These are phyloP conservation scores for Candida pini DNA, from an alignment of 805 yeast species.

Conservation along the genomic window DNA sequence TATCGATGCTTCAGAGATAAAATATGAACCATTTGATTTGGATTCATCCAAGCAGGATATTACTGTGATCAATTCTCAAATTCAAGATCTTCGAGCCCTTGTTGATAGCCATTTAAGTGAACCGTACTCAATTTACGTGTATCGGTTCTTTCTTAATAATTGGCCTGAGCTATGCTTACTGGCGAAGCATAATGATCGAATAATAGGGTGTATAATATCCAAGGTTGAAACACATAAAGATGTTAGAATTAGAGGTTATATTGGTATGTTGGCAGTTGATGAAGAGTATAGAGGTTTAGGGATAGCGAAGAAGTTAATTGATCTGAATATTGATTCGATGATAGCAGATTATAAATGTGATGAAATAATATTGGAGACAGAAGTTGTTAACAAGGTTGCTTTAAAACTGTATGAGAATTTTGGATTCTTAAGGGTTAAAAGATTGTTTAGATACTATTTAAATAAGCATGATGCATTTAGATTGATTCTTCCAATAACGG, in stretches of 20 bases:
- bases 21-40: conserved; percentile 17
- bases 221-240: conserved; percentile 74
- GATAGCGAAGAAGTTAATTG: conserved; percentile 71
- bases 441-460: conserved; percentile 81
- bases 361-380: conserved; percentile 92
- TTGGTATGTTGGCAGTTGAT: conserved; percentile 92
- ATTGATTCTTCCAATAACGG: conserved; percentile 73
- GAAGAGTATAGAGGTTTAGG: conserved; percentile 69
- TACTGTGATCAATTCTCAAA: conserved; percentile 32
- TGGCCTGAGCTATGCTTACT: conserved; percentile 85
- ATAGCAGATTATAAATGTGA: conserved; percentile 58
- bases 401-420: conserved; percentile 32
- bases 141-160: conserved; percentile 78
- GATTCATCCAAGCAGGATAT: conserved; percentile 10
- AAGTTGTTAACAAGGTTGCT: conserved; percentile 57
- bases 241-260: conserved; percentile 78
- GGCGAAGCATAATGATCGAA: conserved; percentile 39
- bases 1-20: conserved; percentile 9
- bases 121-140: conserved; percentile 91
- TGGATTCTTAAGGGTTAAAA: conserved; percentile 33
- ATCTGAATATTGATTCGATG: conserved; percentile 60
- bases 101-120: conserved; percentile 78
- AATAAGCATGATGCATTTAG: conserved; percentile 93
- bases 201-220: conserved; percentile 82
- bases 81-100: conserved; percentile 46